phyloP scores from a whole-genome alignment of 805 yeast species.

The Osmozyma mogii region DNA sequence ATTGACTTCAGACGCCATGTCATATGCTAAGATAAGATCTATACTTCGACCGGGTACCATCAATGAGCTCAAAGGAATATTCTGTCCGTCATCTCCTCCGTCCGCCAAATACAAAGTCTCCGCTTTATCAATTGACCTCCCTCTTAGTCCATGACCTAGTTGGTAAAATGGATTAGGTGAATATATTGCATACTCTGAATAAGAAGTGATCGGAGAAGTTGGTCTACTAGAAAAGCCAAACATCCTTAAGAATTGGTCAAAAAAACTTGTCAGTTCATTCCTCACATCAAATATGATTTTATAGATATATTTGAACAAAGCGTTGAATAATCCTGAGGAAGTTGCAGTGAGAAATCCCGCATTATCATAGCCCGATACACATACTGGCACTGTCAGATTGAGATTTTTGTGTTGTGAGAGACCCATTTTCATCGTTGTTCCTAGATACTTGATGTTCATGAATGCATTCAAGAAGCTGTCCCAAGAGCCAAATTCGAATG shows the following conservation, averaged over 20 bases:
- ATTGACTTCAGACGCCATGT: slow-evolving; percentile 41
- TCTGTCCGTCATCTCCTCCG: slow-evolving; percentile 45
- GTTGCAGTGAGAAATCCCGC: slow-evolving; percentile 55
- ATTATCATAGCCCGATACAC: slow-evolving; percentile 50
- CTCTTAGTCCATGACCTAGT: slow-evolving; percentile 5
- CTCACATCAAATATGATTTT: slow-evolving; percentile 18
- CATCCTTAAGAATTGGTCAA: slow-evolving; percentile 8
- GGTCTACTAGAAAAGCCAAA: slow-evolving; percentile 12
- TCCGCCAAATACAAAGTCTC: slow-evolving; percentile 30
- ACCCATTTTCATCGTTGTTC: slow-evolving; percentile 41
- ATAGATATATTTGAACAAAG: slow-evolving; percentile 40
- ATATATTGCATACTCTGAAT: slow-evolving; percentile 52
- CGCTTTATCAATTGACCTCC: slow-evolving; percentile 12
- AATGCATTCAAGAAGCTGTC: slow-evolving; percentile 41
- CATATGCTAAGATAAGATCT: slow-evolving; percentile 35
- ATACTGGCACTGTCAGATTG: slow-evolving; percentile 21
- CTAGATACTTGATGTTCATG: slow-evolving; percentile 43
- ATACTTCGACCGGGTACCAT: slow-evolving; percentile 25
- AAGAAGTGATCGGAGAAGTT: no score
- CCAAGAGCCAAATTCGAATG: slow-evolving; percentile 67
- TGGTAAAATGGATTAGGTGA: slow-evolving; percentile 57
- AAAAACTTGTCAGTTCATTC: slow-evolving; percentile 4
- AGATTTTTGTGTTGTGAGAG: slow-evolving; percentile 19
- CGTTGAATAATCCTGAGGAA: slow-evolving; percentile 54
- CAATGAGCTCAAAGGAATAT: slow-evolving; percentile 40